Base-by-base conservation (phyloP, 805 yeast species). In the Wickerhamomyces ciferrii region DNA sequence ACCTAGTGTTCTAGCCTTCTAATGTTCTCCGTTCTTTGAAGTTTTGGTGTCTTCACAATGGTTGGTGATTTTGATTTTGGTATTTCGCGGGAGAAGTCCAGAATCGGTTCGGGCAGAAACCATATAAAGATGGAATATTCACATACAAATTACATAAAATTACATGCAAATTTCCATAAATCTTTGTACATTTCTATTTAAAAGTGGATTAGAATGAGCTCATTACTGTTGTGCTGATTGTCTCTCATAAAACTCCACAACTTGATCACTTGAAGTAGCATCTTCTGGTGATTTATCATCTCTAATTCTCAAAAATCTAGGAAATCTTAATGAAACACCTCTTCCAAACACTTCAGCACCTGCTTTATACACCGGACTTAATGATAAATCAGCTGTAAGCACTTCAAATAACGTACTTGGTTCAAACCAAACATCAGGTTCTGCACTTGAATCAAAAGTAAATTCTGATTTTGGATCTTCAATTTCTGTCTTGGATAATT, bases 401-500 rank as follows among this genome's bases (percentile, higher is more conserved):
- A 91, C 96, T 66, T 91, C 98, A 70, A 94, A 89, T 7, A 91
- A 74, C 23, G 73, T 65, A 0, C 84, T 74, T 8, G 98, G 97
- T 58, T 91, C 96, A 59, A 91, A 86, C 97, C 97, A 91, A 8
- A 91, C 89, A 60, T 91, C 97, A 0, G 98, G 97, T 41, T 71
- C 75, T 5, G 91, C 87, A 54, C 78, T 79, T 1, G 86, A 66
- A 59, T 86, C 94, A 60, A 78, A 88, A 2, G 83, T 73, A 51
- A 78, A 79, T 46, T 82, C 85, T 0, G 85, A 72, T 53, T 81
- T 84, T 2, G 96, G 85, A n/a, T 62, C 68, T 0, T 68, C 59
- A 14, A 80, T 75, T 44, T 81, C 94, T 0, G 89, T 80, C 3
- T 87, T 83, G 38, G 83, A 79, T 48, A 94, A 72, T 42, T 71